These are phyloP conservation scores for Neopestalotiopsis sp. DNA, from an alignment of 2,329 filamentous ascomycete species.

Conservation along the genomic window DNA sequence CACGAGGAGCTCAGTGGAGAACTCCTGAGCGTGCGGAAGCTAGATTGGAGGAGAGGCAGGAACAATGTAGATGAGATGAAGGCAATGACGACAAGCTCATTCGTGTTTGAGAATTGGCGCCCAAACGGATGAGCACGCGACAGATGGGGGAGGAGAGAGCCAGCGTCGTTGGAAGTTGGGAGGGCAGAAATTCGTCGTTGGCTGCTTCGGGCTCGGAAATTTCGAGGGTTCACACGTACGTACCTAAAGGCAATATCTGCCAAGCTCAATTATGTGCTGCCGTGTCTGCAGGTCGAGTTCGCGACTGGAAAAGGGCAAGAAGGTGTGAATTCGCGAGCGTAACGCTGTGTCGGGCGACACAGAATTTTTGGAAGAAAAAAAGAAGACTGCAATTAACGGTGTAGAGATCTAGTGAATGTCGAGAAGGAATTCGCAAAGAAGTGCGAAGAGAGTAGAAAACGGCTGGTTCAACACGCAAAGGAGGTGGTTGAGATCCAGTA, in stretches of 20 bases:
- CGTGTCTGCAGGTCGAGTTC: slow-evolving; percentile 35
- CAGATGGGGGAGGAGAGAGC: slow-evolving; percentile 14
- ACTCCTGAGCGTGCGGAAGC: slow-evolving; percentile 13
- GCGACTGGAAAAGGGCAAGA: slow-evolving; percentile 41
- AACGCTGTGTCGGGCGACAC: neutral
- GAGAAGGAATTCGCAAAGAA: neutral
- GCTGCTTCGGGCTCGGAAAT: slow-evolving; percentile 16
- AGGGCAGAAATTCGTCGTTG: neutral
- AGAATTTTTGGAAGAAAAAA: neutral
- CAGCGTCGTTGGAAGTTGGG: neutral
- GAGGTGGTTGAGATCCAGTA: slow-evolving; percentile 19
- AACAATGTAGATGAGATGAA: neutral
- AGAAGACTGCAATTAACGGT: slow-evolving; percentile 13
- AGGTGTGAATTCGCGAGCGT: neutral
- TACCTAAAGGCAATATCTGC: slow-evolving; percentile 21
- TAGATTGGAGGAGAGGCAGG: neutral
- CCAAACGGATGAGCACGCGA: slow-evolving; percentile 12
- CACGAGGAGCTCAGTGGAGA: slow-evolving; percentile 20
- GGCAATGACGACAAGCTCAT: slow-evolving; percentile 6
- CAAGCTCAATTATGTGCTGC: slow-evolving; percentile 1
- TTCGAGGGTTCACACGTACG: slow-evolving; percentile 25
- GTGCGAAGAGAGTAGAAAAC: neutral
- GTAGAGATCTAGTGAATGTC: slow-evolving; percentile 22
- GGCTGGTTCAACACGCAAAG: slow-evolving; percentile 18
- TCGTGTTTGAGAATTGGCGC: neutral